phyloP scores from a whole-genome alignment of 1,284 basidiomycete species.

The Leccinum fallax region DNA sequence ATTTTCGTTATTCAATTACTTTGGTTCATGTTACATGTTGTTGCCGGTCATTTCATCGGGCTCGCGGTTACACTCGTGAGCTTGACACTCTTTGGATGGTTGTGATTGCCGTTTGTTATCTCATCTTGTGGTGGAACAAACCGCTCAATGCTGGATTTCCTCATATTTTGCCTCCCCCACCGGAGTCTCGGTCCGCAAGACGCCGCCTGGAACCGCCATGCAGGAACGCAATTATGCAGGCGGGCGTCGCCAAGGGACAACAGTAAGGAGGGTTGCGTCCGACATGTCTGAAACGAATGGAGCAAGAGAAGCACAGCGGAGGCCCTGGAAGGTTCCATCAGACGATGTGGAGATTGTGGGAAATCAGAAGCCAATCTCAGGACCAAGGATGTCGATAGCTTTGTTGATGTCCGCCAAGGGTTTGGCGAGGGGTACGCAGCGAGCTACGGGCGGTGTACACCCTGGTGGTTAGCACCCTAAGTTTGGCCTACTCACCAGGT shows the following conservation, averaged over 20 bases:
- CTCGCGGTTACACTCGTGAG: neutral
- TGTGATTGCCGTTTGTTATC: neutral
- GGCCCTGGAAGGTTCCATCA: neutral
- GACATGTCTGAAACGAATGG: neutral
- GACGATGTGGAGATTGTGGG: neutral
- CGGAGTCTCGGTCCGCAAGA: neutral
- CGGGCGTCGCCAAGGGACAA: neutral
- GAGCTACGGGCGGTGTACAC: neutral
- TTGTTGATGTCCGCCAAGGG: neutral
- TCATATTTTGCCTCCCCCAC: neutral
- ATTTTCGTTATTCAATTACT: neutral
- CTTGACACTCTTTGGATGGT: neutral
- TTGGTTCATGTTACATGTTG: neutral
- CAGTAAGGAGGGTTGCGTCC: neutral
- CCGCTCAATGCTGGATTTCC: neutral
- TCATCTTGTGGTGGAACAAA: neutral
- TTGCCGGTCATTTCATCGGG: too few relatives aligned
- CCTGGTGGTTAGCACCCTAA: neutral
- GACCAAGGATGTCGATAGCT: neutral
- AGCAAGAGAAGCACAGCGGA: neutral
- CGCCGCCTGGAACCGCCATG: neutral
- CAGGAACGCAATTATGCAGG: neutral
- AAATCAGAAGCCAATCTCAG: neutral
- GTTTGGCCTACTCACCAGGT: neutral
- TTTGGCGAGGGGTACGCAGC: neutral